Conservation (phyloP, 352 stramenopile genomes). For the Pythium scleroteichum region DNA sequence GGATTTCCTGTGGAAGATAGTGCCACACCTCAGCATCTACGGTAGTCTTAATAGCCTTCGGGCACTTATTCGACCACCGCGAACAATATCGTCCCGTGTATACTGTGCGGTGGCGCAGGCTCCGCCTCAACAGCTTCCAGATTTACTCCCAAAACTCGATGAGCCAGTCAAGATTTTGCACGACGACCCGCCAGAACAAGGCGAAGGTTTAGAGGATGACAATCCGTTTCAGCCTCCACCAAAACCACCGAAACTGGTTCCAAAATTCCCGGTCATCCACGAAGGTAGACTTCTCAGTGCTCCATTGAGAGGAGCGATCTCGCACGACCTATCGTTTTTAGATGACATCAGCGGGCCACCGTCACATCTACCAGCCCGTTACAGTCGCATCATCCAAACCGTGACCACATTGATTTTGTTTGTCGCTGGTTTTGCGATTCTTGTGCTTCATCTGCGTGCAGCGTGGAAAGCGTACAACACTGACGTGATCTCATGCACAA, state of each 20-base stretch:
- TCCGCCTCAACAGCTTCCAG: not conserved
- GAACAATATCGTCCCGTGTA: not conserved
- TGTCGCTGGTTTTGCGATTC: slow-evolving; percentile 13
- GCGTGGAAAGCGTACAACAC: slow-evolving; percentile 4
- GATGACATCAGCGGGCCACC: not conserved
- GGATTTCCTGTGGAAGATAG: slow-evolving; percentile 30
- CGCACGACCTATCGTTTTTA: slow-evolving; percentile 6
- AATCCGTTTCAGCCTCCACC: not conserved
- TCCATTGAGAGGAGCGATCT: slow-evolving; percentile 2
- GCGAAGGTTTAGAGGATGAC: not conserved
- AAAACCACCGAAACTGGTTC: not conserved
- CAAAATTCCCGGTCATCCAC: slow-evolving; percentile 1
- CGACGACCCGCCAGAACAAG: not conserved
- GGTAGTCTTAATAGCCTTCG: slow-evolving; percentile 27
- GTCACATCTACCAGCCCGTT: not conserved
- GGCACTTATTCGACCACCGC: slow-evolving; percentile 19
- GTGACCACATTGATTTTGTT: slow-evolving; percentile 8
- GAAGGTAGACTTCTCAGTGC: not conserved
- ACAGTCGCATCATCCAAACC: not conserved
- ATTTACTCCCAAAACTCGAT: no score
- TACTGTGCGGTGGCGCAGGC: not conserved
- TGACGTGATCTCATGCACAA: slow-evolving; percentile 23
- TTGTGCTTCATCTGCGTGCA: slow-evolving; percentile 22
- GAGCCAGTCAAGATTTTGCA: no score
- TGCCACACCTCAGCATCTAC: slow-evolving; percentile 43